Evolutionary conservation across 768 basidiomycete species (phyloP), one percentile per base, ranked within the genome.

Genomic region (Amanita molliuscula): DNA sequence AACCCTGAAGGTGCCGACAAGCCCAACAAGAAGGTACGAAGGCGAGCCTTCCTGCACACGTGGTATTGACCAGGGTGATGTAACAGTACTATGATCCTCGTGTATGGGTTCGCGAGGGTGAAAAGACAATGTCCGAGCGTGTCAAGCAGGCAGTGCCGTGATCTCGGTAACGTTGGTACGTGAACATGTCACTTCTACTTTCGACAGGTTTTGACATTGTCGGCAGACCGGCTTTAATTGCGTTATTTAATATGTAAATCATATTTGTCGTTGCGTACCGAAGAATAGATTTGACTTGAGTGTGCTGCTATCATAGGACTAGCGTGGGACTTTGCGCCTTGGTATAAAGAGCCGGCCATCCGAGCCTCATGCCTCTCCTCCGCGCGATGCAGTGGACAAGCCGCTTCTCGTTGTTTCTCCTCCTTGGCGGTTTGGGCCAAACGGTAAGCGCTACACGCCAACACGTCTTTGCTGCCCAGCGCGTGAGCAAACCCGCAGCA

Each of bases 51-150:
- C 3, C 47, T 44, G 47, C 23, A 3, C 13, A 41, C 20, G 16
- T 33, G 11, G 11, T 31, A 50, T 20, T 40, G 37, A 36, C 18
- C 54, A 29, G 58, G 25, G 29, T 35, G 18, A 53, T 42, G 34
- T 53, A 13, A 13, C 55, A 87, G 86, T 85, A 67, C 75, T 95
- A 95, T 70, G 92, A 95, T 67, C 94, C 93, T 44, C 89, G 95
- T 74, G 84, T 94, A 53, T 99, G 95, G 95, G 92, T 99, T 45
- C 88, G 95, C 61, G 92, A 96, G 71, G 94, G 94, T 57, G 93
- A 98, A 75, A 93, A 94, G 81, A 95, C 92, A 16, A 78, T 98
- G 57, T 42, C 65, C 43, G 77, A 66, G 54, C 90, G 95, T 62
- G 90, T 96, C 71, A 89, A 92, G 71, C 84, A 88, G 66, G 93